A percentile compares a stretch with the other conserved stretches of the same genome.
Conservation (phyloP, 139 green algal genomes). For the Limnomonas spitsbergensis region DNA sequence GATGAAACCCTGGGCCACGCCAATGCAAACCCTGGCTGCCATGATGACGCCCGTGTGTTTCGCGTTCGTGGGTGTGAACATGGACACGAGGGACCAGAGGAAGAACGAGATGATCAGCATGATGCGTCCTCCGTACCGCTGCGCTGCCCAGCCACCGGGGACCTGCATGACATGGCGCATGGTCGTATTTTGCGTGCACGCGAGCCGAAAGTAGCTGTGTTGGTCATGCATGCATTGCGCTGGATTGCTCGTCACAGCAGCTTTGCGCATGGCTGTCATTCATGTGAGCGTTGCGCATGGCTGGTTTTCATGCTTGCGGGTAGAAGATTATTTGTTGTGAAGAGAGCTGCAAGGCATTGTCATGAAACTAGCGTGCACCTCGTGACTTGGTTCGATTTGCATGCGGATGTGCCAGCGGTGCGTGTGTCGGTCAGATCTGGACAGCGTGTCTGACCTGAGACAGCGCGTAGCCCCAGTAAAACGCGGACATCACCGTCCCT, state of each 20-base stretch:
- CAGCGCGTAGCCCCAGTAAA: slow-evolving; percentile 94
- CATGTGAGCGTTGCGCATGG: too few relatives aligned
- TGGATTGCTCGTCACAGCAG: too few relatives aligned
- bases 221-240: slow-evolving; percentile 17
- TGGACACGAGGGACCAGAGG: slow-evolving; percentile 70
- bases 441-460: slow-evolving; percentile 65
- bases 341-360: too few relatives aligned
- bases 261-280: too few relatives aligned
- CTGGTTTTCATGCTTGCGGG: too few relatives aligned
- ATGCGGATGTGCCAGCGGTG: too few relatives aligned
- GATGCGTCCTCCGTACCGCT: slow-evolving; percentile 78
- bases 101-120: slow-evolving; percentile 81
- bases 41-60: slow-evolving; percentile 33
- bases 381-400: too few relatives aligned
- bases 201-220: too few relatives aligned
- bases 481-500: slow-evolving; percentile 88
- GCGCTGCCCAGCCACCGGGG: slow-evolving; percentile 87
- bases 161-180: too few relatives aligned
- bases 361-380: too few relatives aligned
- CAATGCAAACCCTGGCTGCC: slow-evolving; percentile 61
- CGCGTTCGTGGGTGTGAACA: slow-evolving; percentile 73
- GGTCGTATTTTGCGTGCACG: too few relatives aligned
- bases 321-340: too few relatives aligned
- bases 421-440: neutral
- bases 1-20: slow-evolving; percentile 86